phyloP scores from a whole-genome alignment of 2,329 filamentous ascomycete species.

The Drechslerella stenobrocha region DNA sequence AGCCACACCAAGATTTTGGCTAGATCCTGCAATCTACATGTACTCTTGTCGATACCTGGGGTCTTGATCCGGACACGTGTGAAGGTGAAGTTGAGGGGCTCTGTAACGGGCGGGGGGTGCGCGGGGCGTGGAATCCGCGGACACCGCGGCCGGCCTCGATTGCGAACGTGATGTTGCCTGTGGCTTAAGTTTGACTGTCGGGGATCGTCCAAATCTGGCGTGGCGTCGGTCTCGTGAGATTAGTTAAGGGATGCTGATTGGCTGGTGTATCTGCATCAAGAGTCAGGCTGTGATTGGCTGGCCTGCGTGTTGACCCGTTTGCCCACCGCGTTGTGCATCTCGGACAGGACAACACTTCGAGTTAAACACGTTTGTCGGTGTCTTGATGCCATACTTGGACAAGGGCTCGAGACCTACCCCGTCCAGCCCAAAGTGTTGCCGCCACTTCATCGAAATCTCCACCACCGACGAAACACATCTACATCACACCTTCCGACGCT shows the following conservation, averaged over 20 bases:
- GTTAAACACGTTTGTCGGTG: constrained; percentile 15
- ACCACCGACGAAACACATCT: background rate
- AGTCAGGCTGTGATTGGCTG: background rate
- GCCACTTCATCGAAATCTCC: constrained; percentile 39
- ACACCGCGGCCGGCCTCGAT: constrained; percentile 1
- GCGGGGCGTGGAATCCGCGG: background rate
- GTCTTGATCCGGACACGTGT: no score
- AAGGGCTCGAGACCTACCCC: constrained; percentile 45
- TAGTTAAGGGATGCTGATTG: no score
- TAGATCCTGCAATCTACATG: no score
- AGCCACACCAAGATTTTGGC: no score
- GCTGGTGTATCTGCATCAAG: background rate
- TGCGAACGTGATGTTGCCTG: background rate
- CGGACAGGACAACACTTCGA: no score
- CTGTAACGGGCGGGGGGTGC: background rate
- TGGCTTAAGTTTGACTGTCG: no score
- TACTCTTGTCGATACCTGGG: no score
- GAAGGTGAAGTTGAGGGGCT: no score
- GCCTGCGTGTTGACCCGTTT: background rate
- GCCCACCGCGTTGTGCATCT: no score
- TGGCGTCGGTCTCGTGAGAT: no score
- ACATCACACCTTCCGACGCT: constrained; percentile 10
- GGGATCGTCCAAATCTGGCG: no score
- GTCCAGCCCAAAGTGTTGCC: constrained; percentile 2
- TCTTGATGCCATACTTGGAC: constrained; percentile 8